Evolutionary conservation across 1,284 basidiomycete genomes (phyloP).

Genomic region (Fomitopsis schrenkii): DNA sequence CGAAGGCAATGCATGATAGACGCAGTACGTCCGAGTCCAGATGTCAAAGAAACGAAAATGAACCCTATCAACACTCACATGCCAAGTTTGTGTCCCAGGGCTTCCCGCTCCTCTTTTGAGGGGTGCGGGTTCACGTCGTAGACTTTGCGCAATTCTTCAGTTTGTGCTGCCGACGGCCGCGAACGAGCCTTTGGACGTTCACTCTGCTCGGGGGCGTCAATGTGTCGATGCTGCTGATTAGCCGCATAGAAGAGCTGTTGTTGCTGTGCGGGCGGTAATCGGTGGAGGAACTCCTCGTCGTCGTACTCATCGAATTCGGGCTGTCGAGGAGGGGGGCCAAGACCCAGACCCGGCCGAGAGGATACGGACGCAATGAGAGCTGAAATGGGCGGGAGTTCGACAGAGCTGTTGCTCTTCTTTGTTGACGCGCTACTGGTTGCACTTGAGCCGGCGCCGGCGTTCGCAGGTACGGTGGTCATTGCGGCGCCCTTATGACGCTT

Average conservation of each 20-base stretch:
- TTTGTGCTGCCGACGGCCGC: slow-evolving; percentile 59
- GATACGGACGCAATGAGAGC: slow-evolving; percentile 39
- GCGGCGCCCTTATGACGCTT: slow-evolving; percentile 43
- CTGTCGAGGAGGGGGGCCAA: slow-evolving; percentile 23
- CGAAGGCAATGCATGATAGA: slow-evolving; percentile 4
- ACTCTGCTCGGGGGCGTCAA: slow-evolving; percentile 35
- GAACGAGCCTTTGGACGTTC: slow-evolving; percentile 53
- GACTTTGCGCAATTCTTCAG: slow-evolving; percentile 59
- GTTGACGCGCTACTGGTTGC: slow-evolving; percentile 1
- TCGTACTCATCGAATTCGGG: slow-evolving; percentile 44
- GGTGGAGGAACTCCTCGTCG: slow-evolving; percentile 30
- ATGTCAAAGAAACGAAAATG: slow-evolving; percentile 7
- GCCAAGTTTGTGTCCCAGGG: slow-evolving; percentile 61
- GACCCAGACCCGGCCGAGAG: slow-evolving; percentile 19
- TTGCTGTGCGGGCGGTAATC: slow-evolving; percentile 16
- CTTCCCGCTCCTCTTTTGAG: slow-evolving; percentile 58
- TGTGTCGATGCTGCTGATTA: slow-evolving; percentile 43
- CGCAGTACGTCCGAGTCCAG: slow-evolving; percentile 13
- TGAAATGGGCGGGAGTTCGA: slow-evolving; percentile 40
- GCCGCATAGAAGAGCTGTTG: slow-evolving; percentile 40
- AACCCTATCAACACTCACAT: slow-evolving; percentile 47
- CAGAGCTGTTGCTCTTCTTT: slow-evolving; percentile 9
- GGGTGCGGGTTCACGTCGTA: slow-evolving; percentile 64
- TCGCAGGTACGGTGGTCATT: slow-evolving; percentile 5
- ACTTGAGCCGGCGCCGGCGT: slow-evolving; percentile 2